phyloP scores from a whole-genome alignment of 2,329 filamentous ascomycete species.

The Teratosphaeria destructans region DNA sequence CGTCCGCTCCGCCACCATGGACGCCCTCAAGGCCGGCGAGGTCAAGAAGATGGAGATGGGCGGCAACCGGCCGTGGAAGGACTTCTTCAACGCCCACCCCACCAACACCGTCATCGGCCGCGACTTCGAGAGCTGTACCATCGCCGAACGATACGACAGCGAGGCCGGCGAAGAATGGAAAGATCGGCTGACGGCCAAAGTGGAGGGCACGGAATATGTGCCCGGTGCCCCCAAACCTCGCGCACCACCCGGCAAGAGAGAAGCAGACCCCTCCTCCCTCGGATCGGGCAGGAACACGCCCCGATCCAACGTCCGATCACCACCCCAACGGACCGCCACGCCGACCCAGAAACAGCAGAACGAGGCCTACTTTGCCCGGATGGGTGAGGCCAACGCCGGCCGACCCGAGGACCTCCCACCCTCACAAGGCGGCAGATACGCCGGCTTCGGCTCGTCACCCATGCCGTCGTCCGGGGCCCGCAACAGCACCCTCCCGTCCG shows the following conservation, averaged over 20 bases:
- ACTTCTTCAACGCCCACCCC: conserved; percentile 62
- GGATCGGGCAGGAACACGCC: conserved; percentile 17
- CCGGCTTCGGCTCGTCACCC: conserved; percentile 72
- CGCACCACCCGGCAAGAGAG: background rate
- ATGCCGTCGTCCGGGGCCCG: conserved; percentile 27
- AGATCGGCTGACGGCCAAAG: conserved; percentile 74
- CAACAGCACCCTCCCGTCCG: conserved; percentile 47
- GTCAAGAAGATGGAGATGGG: conserved; percentile 89
- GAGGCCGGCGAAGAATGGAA: conserved; percentile 94
- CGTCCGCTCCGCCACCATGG: conserved; percentile 95
- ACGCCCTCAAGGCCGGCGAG: conserved; percentile 88
- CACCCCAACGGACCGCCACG: conserved; percentile 14
- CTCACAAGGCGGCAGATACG: conserved; percentile 84
- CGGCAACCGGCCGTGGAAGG: conserved; percentile 77
- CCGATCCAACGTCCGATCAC: conserved; percentile 7
- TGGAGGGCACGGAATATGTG: conserved; percentile 79
- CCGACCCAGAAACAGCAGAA: conserved; percentile 50
- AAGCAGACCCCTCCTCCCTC: conserved; percentile 5
- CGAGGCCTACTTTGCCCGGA: conserved; percentile 79
- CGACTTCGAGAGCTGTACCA: conserved; percentile 76
- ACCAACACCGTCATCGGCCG: conserved; percentile 35
- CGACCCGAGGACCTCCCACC: conserved; percentile 67
- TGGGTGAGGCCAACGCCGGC: conserved; percentile 73
- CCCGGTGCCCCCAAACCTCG: conserved; percentile 30
- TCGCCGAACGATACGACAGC: conserved; percentile 80